Evolutionary conservation across 1,284 basidiomycete genomes (phyloP).

Genomic region (Xerocomus amazonicus): DNA sequence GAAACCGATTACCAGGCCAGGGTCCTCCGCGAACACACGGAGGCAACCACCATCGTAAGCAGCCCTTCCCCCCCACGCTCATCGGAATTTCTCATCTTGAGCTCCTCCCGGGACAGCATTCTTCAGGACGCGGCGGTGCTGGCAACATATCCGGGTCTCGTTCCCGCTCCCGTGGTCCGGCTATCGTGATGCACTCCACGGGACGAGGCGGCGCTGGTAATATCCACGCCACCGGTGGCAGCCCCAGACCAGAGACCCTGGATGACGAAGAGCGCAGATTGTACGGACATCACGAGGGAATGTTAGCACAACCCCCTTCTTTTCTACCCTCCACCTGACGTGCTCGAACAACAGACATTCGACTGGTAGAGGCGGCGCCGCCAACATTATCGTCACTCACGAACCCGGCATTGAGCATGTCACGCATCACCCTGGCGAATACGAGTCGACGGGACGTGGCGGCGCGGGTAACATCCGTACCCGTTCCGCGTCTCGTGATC

Average conservation of each 20-base stretch:
- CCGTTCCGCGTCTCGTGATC: constrained; percentile 40
- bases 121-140: constrained; percentile 37
- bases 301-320: constrained; percentile 39
- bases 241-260: constrained; percentile 24
- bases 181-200: constrained; percentile 40
- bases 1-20: constrained; percentile 41
- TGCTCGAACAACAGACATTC: constrained; percentile 47
- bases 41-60: constrained; percentile 39
- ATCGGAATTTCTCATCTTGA: not conserved
- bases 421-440: constrained; percentile 27
- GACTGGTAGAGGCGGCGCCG: constrained; percentile 65
- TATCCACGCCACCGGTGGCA: constrained; percentile 38
- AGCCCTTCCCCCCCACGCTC: not conserved
- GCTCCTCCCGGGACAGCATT: constrained; percentile 39
- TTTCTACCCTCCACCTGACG: not conserved
- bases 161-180: constrained; percentile 36
- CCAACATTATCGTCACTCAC: constrained; percentile 49
- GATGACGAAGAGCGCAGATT: constrained; percentile 47
- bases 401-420: constrained; percentile 41
- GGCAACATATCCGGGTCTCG: constrained; percentile 32
- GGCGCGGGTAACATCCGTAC: constrained; percentile 70
- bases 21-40: constrained; percentile 41
- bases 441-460: constrained; percentile 61
- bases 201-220: constrained; percentile 73
- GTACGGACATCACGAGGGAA: constrained; percentile 33